phyloP scores from a whole-genome alignment of 805 yeast species.

The Teunomyces kruisii region DNA sequence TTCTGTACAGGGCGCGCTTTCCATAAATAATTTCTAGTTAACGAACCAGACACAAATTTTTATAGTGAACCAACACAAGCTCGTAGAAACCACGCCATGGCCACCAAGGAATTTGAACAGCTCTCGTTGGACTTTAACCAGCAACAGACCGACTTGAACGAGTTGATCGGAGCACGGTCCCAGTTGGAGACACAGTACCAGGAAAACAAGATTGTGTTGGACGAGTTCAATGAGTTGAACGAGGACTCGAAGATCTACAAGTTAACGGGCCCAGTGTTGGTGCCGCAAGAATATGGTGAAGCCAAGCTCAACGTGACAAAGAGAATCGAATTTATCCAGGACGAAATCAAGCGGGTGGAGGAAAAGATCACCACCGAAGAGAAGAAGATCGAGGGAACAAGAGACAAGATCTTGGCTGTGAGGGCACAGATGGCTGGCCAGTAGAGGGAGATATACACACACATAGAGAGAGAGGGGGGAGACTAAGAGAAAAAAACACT shows the following conservation, averaged over 20 bases:
- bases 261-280: slow-evolving; percentile 85
- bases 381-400: slow-evolving; percentile 54
- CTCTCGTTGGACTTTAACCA: slow-evolving; percentile 46
- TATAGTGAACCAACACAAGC: background rate
- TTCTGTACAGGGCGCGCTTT: slow-evolving; percentile 1
- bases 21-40: background rate
- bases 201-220: slow-evolving; percentile 86
- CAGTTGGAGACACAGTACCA: slow-evolving; percentile 90
- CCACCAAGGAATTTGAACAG: slow-evolving; percentile 38
- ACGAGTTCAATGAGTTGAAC: slow-evolving; percentile 66
- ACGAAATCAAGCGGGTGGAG: slow-evolving; percentile 77
- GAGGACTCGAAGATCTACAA: slow-evolving; percentile 80
- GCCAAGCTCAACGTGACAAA: slow-evolving; percentile 83
- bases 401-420: slow-evolving; percentile 52
- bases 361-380: slow-evolving; percentile 50
- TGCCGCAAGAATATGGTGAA: slow-evolving; percentile 85
- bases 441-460: background rate
- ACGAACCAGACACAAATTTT: background rate
- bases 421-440: slow-evolving; percentile 31
- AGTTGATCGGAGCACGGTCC: slow-evolving; percentile 71
- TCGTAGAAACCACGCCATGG: background rate
- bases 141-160: slow-evolving; percentile 48
- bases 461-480: too few relatives aligned
- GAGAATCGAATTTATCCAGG: slow-evolving; percentile 82
- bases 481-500: too few relatives aligned